Conservation (phyloP, 164 flowering plant species). For the Stephania japonica region DNA sequence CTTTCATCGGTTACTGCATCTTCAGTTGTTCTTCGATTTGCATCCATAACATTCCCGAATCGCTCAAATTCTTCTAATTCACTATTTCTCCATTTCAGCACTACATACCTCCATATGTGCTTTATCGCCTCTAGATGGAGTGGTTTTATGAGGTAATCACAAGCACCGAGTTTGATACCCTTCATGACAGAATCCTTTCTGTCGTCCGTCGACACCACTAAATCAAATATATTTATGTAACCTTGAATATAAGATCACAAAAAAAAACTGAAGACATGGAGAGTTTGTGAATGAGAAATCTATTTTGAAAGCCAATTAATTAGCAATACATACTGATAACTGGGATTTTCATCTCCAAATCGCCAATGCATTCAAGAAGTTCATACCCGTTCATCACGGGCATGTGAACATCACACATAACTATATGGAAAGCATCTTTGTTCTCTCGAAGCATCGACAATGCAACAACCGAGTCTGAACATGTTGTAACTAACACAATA, state of each 20-base stretch:
- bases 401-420: conserved; percentile 90
- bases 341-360: conserved; percentile 77
- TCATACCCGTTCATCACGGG: conserved; percentile 97
- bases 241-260: neutral
- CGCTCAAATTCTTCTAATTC: conserved; percentile 70
- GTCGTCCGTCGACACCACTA: conserved; percentile 98
- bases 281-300: neutral
- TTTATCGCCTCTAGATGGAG: conserved; percentile 77
- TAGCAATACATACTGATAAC: conserved; percentile 59
- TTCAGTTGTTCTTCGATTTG: conserved; percentile 44
- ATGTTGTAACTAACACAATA: conserved; percentile 55
- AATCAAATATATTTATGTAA: neutral
- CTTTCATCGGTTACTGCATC: conserved; percentile 70
- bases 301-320: neutral
- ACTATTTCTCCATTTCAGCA: conserved; percentile 58
- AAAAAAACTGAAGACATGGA: neutral
- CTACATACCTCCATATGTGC: conserved; percentile 97
- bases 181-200: conserved; percentile 75
- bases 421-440: conserved; percentile 60
- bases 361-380: conserved; percentile 68
- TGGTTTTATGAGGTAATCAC: conserved; percentile 89
- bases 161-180: conserved; percentile 92
- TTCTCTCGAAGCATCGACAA: conserved; percentile 47
- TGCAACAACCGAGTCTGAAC: conserved; percentile 56
- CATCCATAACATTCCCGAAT: conserved; percentile 65